Base-by-base conservation (phyloP, 2,329 filamentous ascomycete genomes). In the Kalmusia sp. region DNA sequence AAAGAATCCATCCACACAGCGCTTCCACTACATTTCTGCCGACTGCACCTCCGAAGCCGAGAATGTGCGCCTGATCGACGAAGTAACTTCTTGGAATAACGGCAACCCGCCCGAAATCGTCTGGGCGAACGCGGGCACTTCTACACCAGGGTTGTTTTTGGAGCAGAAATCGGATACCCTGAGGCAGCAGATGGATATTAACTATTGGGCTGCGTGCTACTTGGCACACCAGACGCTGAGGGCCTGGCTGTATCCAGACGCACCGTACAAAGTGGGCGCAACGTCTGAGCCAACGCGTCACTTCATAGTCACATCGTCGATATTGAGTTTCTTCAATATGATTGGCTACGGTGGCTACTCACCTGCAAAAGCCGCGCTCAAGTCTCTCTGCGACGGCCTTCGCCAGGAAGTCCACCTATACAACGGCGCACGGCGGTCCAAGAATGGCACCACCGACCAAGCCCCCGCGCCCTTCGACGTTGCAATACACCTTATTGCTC, bases 181-280 rank as follows among this genome's bases (percentile, higher is more conserved):
- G 61, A 84, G 88, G 35, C 79, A 82, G 59, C 91, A 96, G 73
- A 96, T 96, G 91, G 91, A 96, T 69, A 84, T 93, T 63, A 93
- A 97, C 77, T 98, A 91, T 79, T 96, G 88, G 83, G 90, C 91
- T 43, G 87, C 87, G 25, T 88, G 89, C 34, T 95, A 96, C 72
- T 90, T 96, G 77, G 89, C 92, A 31, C 92, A 96, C 70, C 87
- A 91, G 17, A 86, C 89, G 15, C 78, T 97, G 56, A 84, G 83
- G 46, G 82, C 84, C 55, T 97, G 93, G 93, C 84, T 92, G 38
- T 75, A 78, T 59, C 63, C 61, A 54, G 43, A 73, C 70, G 56
- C 60, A 61, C 73, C 58, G 58, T 72, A 63, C 63, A 8, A 79
- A n/a, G 57, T 62, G 30, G 46, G 37, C 7, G 28, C 59, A 6